Evolutionary conservation across 1,284 basidiomycete species (phyloP).

Genomic region (Xerocomus nothofagi): DNA sequence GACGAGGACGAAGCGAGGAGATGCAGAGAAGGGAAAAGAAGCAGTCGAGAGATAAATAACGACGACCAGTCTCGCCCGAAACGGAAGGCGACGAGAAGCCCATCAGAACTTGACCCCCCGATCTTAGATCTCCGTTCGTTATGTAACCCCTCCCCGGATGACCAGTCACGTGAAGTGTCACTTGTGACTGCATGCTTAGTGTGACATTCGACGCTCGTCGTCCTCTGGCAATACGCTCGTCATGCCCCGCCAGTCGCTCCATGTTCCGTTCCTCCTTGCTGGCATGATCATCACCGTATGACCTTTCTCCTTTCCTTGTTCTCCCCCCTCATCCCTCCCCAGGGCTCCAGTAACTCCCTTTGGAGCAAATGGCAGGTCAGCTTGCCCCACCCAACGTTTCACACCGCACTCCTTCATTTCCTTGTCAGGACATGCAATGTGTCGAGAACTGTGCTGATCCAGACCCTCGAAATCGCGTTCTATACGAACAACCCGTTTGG

Average conservation of each 20-base stretch:
- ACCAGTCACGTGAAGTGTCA: constrained; percentile 25
- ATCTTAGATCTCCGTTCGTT: constrained; percentile 31
- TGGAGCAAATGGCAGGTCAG: constrained; percentile 79
- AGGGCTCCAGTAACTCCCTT: constrained; percentile 79
- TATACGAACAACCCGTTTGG: constrained; percentile 93
- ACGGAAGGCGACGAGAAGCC: constrained; percentile 37
- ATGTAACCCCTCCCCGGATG: constrained; percentile 9
- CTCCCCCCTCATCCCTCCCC: constrained; percentile 13
- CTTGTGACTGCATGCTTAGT: constrained; percentile 14
- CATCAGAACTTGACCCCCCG: constrained; percentile 31
- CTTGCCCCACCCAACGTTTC: constrained; percentile 3
- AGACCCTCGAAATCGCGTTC: constrained; percentile 54
- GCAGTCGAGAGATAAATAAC: constrained; percentile 35
- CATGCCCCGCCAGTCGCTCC: constrained; percentile 51
- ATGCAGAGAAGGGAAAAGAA: constrained; percentile 33
- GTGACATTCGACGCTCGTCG: constrained; percentile 10
- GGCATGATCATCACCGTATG: constrained; percentile 81
- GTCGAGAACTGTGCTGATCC: constrained; percentile 83
- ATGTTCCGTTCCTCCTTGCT: constrained; percentile 55
- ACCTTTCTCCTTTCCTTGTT: neutral
- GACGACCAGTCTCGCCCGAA: constrained; percentile 26
- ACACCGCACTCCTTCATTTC: constrained; percentile 6
- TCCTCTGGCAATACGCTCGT: constrained; percentile 7
- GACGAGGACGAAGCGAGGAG: constrained; percentile 27
- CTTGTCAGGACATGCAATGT: constrained; percentile 85